phyloP scores from a whole-genome alignment of 192 early-diverging fungal species.

The Globomyces pollinis-pini region DNA sequence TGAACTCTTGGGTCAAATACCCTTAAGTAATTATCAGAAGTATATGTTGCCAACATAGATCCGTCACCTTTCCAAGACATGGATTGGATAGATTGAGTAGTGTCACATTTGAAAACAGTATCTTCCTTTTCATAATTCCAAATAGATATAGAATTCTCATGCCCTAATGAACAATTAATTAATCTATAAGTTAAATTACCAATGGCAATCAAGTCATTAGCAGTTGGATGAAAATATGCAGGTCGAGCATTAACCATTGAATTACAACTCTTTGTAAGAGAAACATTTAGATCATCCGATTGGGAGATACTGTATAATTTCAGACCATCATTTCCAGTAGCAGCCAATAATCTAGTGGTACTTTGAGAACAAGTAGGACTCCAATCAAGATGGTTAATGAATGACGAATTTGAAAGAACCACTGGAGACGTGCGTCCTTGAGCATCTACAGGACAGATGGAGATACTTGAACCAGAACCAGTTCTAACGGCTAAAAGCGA shows the following conservation, averaged over 20 bases:
- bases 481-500: background rate
- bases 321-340: too few relatives aligned
- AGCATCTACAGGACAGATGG: background rate
- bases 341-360: too few relatives aligned
- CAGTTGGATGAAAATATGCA: constrained; percentile 20
- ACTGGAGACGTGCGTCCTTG: background rate
- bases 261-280: too few relatives aligned
- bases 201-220: constrained; percentile 13
- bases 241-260: too few relatives aligned
- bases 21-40: constrained; percentile 48
- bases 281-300: too few relatives aligned
- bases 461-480: background rate
- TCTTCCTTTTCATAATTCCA: constrained; percentile 9
- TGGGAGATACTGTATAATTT: too few relatives aligned
- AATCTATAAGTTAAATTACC: too few relatives aligned
- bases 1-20: constrained; percentile 41
- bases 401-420: background rate
- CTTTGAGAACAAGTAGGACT: too few relatives aligned
- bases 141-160: constrained; percentile 7
- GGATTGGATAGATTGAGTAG: constrained; percentile 34
- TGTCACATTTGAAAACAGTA: background rate
- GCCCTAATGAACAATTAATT: background rate
- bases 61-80: constrained; percentile 60
- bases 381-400: background rate
- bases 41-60: constrained; percentile 34